Evolutionary conservation across 139 green algal species (phyloP).

Genomic region (Chlorella sp.): DNA sequence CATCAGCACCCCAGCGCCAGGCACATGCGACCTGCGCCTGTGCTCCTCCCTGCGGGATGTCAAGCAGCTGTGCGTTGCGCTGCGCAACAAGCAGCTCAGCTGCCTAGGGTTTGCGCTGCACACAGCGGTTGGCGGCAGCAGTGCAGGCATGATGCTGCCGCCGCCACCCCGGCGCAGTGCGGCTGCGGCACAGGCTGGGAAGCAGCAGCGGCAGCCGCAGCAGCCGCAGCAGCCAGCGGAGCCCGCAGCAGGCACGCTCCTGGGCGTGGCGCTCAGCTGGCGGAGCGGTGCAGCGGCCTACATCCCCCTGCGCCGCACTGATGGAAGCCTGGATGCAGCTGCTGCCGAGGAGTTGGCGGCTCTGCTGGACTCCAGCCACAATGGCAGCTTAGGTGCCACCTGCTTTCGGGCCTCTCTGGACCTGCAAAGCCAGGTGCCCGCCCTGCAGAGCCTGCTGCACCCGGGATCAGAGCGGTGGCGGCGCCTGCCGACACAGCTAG

Average conservation of each 20-base stretch:
- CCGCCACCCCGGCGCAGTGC: not conserved
- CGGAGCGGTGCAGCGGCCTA: not conserved
- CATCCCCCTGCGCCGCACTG: not conserved
- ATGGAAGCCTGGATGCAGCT: not conserved
- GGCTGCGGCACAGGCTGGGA: not conserved
- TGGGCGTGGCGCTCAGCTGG: conserved; percentile 19
- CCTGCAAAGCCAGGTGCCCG: not conserved
- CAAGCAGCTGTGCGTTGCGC: not conserved
- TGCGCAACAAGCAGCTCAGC: not conserved
- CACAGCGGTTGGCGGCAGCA: not conserved
- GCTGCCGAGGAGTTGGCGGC: not conserved
- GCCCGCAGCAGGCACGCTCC: not conserved
- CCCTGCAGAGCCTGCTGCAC: conserved; percentile 11
- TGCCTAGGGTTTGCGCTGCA: conserved; percentile 18
- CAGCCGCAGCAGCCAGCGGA: not conserved
- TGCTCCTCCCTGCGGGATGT: not conserved
- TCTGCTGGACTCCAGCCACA: not conserved
- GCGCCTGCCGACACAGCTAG: not conserved
- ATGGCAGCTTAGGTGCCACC: not conserved
- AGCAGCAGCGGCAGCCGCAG: not conserved
- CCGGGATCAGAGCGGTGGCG: no score
- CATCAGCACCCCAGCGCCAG: not conserved
- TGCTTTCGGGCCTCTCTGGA: not conserved
- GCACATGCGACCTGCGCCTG: not conserved
- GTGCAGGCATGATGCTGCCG: not conserved